These are phyloP conservation scores for Suhomyces taliae DNA, from an alignment of 1,139 yeast species.

Conservation along the genomic window DNA sequence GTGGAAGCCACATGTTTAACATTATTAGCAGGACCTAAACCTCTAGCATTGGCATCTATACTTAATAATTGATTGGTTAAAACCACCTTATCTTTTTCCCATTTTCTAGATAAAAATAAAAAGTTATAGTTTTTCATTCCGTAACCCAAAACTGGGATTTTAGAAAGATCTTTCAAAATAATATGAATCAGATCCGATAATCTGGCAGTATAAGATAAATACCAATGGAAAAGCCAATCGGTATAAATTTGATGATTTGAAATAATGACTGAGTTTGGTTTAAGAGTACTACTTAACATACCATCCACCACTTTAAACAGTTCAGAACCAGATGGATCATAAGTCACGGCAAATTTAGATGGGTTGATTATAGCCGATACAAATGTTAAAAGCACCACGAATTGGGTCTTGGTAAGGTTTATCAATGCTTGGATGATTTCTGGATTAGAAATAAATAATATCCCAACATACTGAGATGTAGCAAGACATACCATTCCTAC, in stretches of 20 bases:
- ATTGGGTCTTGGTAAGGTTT: conserved; percentile 50
- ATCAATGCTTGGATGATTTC: conserved; percentile 36
- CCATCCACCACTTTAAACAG: conserved; percentile 23
- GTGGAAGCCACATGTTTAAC: conserved; percentile 33
- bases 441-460: conserved; percentile 22
- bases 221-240: conserved; percentile 96
- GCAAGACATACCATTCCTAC: conserved; percentile 49
- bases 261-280: conserved; percentile 60
- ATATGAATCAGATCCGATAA: conserved; percentile 66
- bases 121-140: conserved; percentile 85
- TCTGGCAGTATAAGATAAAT: conserved; percentile 68
- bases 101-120: conserved; percentile 77
- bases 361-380: conserved; percentile 45
- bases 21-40: conserved; percentile 54
- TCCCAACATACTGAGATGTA: conserved; percentile 41
- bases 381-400: conserved; percentile 47
- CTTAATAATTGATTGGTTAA: conserved; percentile 57
- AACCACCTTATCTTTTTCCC: conserved; percentile 70
- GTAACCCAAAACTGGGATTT: conserved; percentile 76
- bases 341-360: conserved; percentile 41
- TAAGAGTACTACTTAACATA: conserved; percentile 31
- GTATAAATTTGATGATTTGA: conserved; percentile 92
- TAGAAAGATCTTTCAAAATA: conserved; percentile 73
- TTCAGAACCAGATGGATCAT: conserved; percentile 27
- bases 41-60: conserved; percentile 55